A percentile compares a stretch with the other conserved stretches of the same genome.
Evolutionary conservation across 768 basidiomycete genomes (phyloP).

Genomic region (Tulasnella sp.): DNA sequence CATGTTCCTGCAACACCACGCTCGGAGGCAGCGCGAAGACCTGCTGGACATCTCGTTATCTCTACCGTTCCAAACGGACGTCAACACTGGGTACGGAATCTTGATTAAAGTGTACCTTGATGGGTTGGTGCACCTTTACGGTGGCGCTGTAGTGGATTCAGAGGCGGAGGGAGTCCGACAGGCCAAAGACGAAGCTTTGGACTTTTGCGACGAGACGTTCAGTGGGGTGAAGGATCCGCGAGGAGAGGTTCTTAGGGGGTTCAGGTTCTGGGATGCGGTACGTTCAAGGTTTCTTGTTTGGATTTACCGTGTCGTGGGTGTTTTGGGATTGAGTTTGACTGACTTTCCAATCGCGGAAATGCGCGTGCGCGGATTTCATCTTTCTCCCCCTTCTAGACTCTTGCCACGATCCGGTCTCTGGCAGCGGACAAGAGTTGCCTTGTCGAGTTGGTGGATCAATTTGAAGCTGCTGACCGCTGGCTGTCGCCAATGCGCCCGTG

Average conservation of each 20-base stretch:
- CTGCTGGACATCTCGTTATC: conserved; percentile 87
- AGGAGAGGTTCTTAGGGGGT: conserved; percentile 89
- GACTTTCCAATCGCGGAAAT: conserved; percentile 17
- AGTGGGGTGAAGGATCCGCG: conserved; percentile 78
- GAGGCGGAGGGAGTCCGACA: conserved; percentile 74
- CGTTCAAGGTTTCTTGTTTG: conserved; percentile 38
- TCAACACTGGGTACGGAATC: conserved; percentile 97
- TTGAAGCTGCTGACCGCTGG: conserved; percentile 94
- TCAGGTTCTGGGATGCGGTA: conserved; percentile 98
- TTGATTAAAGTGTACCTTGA: conserved; percentile 96
- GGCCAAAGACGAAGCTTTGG: conserved; percentile 81
- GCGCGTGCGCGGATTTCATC: not conserved
- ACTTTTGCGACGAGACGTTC: conserved; percentile 92
- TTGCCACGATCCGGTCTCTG: conserved; percentile 85
- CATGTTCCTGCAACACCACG: conserved; percentile 87
- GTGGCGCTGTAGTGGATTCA: conserved; percentile 66
- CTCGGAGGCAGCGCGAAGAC: conserved; percentile 82
- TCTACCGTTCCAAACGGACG: conserved; percentile 91
- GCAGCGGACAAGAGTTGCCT: conserved; percentile 76
- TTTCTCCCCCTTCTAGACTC: not conserved
- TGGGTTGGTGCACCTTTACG: conserved; percentile 83
- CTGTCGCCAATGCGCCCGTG: conserved; percentile 85
- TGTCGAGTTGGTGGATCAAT: conserved; percentile 88
- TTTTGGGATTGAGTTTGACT: conserved; percentile 15
- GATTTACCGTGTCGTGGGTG: not conserved